phyloP scores from a whole-genome alignment of 78 protist genomes.

The Dictyostelium brefeldianum region DNA sequence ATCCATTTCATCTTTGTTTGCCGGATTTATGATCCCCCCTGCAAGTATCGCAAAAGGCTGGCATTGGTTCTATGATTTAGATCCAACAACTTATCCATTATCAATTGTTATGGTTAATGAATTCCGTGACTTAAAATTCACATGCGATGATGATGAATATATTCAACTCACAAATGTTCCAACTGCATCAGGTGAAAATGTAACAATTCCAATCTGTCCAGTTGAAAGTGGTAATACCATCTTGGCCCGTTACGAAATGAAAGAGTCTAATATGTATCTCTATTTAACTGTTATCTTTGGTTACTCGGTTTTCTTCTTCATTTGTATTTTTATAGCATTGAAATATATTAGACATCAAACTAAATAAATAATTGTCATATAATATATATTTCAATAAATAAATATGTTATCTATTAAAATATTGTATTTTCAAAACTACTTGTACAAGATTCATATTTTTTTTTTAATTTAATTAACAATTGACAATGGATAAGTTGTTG shows the following conservation, averaged over 20 bases:
- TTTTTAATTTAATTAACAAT: too few relatives aligned
- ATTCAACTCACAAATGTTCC: neutral
- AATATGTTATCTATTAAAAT: too few relatives aligned
- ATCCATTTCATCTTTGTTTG: slow-evolving; percentile 26
- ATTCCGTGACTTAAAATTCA: slow-evolving; percentile 1
- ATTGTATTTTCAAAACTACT: too few relatives aligned
- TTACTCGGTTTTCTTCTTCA: neutral
- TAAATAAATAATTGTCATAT: neutral
- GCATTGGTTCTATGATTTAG: slow-evolving; percentile 60
- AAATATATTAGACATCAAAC: slow-evolving; percentile 49
- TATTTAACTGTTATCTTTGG: slow-evolving; percentile 11
- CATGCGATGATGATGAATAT: neutral
- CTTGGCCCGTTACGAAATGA: slow-evolving; percentile 19
- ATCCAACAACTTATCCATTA: slow-evolving; percentile 20
- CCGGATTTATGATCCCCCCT: slow-evolving; percentile 68
- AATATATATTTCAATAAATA: neutral
- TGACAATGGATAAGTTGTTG: slow-evolving; percentile 21
- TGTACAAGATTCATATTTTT: too few relatives aligned
- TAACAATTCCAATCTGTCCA: slow-evolving; percentile 23
- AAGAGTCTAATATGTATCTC: neutral
- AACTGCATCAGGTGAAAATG: neutral
- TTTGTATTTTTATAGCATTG: slow-evolving; percentile 19
- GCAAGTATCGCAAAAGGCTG: slow-evolving; percentile 40
- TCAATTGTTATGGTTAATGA: slow-evolving; percentile 30
- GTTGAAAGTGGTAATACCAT: slow-evolving; percentile 11